phyloP scores from a whole-genome alignment of 2,329 filamentous ascomycete species.

The Exophiala mesophila region DNA sequence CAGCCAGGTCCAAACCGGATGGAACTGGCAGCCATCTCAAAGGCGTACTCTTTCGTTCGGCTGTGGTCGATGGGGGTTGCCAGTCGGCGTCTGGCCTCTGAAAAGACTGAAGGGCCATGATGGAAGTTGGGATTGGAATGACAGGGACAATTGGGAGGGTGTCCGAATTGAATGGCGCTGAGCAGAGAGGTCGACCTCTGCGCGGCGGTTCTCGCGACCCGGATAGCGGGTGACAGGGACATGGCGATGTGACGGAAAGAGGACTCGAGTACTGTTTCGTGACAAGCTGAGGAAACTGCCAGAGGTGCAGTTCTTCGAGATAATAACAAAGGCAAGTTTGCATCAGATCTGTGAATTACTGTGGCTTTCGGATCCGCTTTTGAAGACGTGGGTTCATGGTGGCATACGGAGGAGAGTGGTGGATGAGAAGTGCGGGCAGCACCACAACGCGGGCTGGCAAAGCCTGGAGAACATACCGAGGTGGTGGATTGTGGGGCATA shows the following conservation, averaged over 20 bases:
- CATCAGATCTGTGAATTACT: too few species aligned
- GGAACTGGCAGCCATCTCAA: slow-evolving; percentile 94
- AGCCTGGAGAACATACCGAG: too few species aligned
- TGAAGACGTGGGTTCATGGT: too few species aligned
- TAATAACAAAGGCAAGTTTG: too few species aligned
- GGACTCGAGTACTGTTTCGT: too few species aligned
- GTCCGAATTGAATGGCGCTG: slow-evolving; percentile 84
- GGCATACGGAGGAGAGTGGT: too few species aligned
- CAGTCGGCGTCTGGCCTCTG: slow-evolving; percentile 56
- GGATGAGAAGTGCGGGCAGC: too few species aligned
- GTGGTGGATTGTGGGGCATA: too few species aligned
- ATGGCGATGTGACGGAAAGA: slow-evolving; percentile 4
- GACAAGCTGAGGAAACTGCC: too few species aligned
- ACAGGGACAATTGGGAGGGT: slow-evolving; percentile 84
- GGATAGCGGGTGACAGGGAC: slow-evolving; percentile 38
- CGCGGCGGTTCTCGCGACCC: slow-evolving; percentile 43
- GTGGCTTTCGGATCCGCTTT: too few species aligned
- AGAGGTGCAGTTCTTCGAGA: too few species aligned
- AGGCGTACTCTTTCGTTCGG: slow-evolving; percentile 89
- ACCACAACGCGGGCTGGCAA: too few species aligned
- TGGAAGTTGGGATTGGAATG: slow-evolving; percentile 84
- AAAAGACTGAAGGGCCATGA: slow-evolving; percentile 42
- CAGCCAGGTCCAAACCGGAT: slow-evolving; percentile 91
- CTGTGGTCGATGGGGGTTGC: slow-evolving; percentile 72
- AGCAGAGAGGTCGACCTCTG: slow-evolving; percentile 57